Evolutionary conservation across 306 rosid genomes (phyloP), one percentile per base, ranked within the genome.

Genomic region (Neltuma alba): DNA sequence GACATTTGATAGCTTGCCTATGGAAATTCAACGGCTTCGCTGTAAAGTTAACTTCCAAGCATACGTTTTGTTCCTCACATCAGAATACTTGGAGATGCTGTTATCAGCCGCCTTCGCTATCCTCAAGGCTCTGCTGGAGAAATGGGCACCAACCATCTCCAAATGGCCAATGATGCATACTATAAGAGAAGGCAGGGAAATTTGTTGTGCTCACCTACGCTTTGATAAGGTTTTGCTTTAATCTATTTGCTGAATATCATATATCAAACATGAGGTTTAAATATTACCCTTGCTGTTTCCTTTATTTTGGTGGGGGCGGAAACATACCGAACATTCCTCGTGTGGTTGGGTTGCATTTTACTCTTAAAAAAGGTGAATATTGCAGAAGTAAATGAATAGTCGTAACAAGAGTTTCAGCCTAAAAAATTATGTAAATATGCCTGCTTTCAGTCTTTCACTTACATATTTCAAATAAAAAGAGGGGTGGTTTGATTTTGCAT

Each of bases 21-120:
- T 77, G 93, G 94, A 93, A 76, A 95, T 93, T 74, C 99, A 95
- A 79, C 89, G 88, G 57, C 85, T 95, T n/a, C 95, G 98, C 20
- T 89, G 96, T 83, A 95, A 93, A 84, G 98, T 95, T 79, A 95
- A 95, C 92, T 95, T 93, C 78, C 83, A 95, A 83, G 99, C 97
- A 66, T 86, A 78, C 85, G 28, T 66, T 95, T 95, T 81, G 99
- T 95, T 87, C 98, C 98, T 41, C 94, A 91, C 74, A 84, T 95
- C 68, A 88, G 90, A 88, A 82, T 86, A 68, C 91, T 95, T 45
- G 99, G 99, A 70, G 94, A 91, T 78, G 88, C 98, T 71, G 92
- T 95, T 37, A 76, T 95, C 76, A 87, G 75, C 81, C 98, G 97
- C 4, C 97, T 95, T 64, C 88, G 90, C 61, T 72, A 88, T 81